A percentile compares a stretch with the other conserved stretches of the same genome.
phyloP scores from a whole-genome alignment of 306 rosid species.

The Oxytropis ochrocephala region DNA sequence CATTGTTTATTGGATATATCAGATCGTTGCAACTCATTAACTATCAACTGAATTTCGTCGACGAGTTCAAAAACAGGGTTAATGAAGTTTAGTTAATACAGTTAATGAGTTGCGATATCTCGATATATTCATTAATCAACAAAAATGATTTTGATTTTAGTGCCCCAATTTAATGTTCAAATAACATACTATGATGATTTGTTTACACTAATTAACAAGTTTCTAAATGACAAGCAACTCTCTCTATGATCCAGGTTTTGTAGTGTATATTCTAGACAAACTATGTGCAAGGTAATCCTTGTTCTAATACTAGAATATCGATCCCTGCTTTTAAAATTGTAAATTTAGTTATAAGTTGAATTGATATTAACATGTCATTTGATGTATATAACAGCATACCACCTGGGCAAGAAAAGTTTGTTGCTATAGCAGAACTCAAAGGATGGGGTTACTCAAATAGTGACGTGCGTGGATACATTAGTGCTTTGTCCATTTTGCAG shows the following conservation, averaged over 20 bases:
- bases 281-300: slow-evolving; percentile 41
- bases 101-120: too few species aligned
- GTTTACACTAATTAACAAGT: background rate
- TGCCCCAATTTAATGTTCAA: too few species aligned
- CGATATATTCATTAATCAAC: too few species aligned
- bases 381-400: slow-evolving; percentile 37
- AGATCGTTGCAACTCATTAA: too few species aligned
- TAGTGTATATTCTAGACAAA: slow-evolving; percentile 45
- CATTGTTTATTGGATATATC: too few species aligned
- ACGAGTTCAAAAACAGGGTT: too few species aligned
- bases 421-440: slow-evolving; percentile 41
- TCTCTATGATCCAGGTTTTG: slow-evolving; percentile 40
- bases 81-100: too few species aligned
- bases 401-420: slow-evolving; percentile 49
- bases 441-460: slow-evolving; percentile 68
- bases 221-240: background rate
- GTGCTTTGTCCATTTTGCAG: slow-evolving; percentile 51
- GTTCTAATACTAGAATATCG: background rate
- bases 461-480: slow-evolving; percentile 45
- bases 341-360: background rate
- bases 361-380: background rate
- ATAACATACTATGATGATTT: too few species aligned
- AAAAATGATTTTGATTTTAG: too few species aligned
- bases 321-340: background rate
- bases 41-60: too few species aligned